Evolutionary conservation across 2,329 filamentous ascomycete species (phyloP), one percentile per base, ranked within the genome.

Genomic region (Penicillium brasilianum): DNA sequence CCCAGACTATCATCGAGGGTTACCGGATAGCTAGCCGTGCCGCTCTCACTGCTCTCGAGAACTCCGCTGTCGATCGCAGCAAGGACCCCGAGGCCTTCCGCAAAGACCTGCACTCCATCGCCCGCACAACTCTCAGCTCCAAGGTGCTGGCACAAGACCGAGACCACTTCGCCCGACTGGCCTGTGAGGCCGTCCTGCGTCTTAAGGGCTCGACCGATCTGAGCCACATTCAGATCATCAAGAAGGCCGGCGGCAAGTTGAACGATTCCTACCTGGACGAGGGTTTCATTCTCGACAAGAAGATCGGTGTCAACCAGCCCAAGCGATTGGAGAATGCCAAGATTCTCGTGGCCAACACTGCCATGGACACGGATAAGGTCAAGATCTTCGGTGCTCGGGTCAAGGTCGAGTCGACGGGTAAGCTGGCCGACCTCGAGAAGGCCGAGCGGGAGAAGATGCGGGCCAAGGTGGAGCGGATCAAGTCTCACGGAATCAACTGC

Each of bases 331-430:
- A 98, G 79, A 98, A 99, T 78, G 95, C 94, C 68, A 99, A 98
- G 84, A 99, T 99, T 68, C 81, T 99, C 59, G 91, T 99, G 22
- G 95, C 95, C 66, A 99, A 99, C 82, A 99, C 95, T 10, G 91
- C 93, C 13, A 99, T 99, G 95, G 95, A 99, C 80, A 99, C 95
- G 37, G 95, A 99, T 82, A 99, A 99, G 85, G 92, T 99, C 83
- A 99, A 99, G 86, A 98, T 99, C 73, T 99, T 99, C 72, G 95
- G 95, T 66, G 95, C 95, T 16, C 88, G 94, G 61, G 92, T 99
- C 73, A 98, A 98, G 86, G 95, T 99, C 62, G 91, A 92, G 69
- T 94, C 92, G 34, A 99, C 95, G 3, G 92, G 92, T 77, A 97
- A 98, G 84, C 86, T 99, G 53, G 95, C 95, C n/a, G 95, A 99